Evolutionary conservation across 2,329 filamentous ascomycete species (phyloP).

Genomic region (Epichloe baconii): DNA sequence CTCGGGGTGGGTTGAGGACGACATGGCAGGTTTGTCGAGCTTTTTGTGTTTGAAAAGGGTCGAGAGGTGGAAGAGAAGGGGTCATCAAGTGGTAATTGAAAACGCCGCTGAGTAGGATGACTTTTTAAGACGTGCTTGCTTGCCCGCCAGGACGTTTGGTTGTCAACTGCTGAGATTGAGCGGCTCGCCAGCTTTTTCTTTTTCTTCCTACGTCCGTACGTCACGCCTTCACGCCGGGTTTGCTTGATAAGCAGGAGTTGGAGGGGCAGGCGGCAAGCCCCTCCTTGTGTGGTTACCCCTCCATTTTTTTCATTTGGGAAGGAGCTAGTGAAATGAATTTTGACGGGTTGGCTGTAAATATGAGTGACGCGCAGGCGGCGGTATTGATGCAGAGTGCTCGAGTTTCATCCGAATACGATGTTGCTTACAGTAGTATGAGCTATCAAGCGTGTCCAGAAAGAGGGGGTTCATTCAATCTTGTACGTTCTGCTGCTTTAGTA

Average conservation of each 20-base stretch:
- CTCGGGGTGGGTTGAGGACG: conserved; percentile 14
- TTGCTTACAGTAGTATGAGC: too few species aligned
- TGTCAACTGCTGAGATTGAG: background rate
- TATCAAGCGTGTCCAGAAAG: too few species aligned
- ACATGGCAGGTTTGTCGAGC: conserved; percentile 13
- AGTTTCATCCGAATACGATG: too few species aligned
- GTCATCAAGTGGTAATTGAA: background rate
- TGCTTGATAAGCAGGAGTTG: conserved; percentile 9
- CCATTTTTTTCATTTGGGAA: background rate
- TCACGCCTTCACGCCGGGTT: background rate
- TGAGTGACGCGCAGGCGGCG: too few species aligned
- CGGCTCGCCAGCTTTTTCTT: background rate
- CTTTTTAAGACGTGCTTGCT: background rate
- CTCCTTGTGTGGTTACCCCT: background rate
- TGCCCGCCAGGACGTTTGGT: background rate
- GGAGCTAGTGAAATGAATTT: too few species aligned
- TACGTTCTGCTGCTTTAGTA: too few species aligned
- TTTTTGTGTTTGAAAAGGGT: background rate
- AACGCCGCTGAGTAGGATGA: background rate
- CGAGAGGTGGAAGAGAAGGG: background rate
- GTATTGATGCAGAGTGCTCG: too few species aligned
- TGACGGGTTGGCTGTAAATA: too few species aligned
- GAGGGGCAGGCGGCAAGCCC: background rate
- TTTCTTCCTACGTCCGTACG: background rate
- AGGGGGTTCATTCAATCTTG: too few species aligned